Conservation (phyloP, 352 stramenopile genomes). For the Phytophthora agathidicida region DNA sequence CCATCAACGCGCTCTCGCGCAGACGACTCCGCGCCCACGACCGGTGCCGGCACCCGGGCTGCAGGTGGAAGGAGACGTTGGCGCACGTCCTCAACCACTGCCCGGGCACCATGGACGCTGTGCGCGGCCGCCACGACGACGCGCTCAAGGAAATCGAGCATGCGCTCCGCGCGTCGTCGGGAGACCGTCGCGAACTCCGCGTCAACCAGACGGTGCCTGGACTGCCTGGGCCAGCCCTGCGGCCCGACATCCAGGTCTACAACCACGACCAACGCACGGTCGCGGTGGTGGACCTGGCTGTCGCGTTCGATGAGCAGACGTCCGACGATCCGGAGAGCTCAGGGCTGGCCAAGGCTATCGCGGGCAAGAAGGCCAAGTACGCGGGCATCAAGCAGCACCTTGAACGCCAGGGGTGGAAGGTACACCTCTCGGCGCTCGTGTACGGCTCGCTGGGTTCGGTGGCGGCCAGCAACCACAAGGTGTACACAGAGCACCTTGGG, state of each 20-base stretch:
- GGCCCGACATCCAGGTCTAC: slow-evolving; percentile 13
- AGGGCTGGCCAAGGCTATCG: too few relatives aligned
- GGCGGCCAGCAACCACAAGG: background rate
- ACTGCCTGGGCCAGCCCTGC: background rate
- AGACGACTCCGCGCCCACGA: background rate
- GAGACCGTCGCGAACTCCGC: slow-evolving; percentile 5
- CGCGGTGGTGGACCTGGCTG: slow-evolving; percentile 1
- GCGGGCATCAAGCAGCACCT: too few relatives aligned
- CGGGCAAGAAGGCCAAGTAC: too few relatives aligned
- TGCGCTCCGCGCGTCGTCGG: background rate
- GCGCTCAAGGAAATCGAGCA: slow-evolving; percentile 20
- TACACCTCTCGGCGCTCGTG: slow-evolving; percentile 5
- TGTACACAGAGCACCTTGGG: slow-evolving; percentile 1
- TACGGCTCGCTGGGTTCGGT: slow-evolving; percentile 15
- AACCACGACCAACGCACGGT: background rate
- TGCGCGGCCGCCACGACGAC: slow-evolving; percentile 10
- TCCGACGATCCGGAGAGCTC: slow-evolving; percentile 1
- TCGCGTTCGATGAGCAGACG: slow-evolving; percentile 5
- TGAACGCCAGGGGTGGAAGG: slow-evolving; percentile 14
- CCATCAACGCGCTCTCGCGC: slow-evolving; percentile 3
- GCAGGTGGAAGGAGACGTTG: slow-evolving; percentile 1
- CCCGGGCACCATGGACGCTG: slow-evolving; percentile 5
- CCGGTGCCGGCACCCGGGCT: slow-evolving; percentile 3
- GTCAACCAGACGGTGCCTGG: slow-evolving; percentile 17
- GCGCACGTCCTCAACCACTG: slow-evolving; percentile 22